phyloP scores from a whole-genome alignment of 345 rosid species.

The Eucalyptus erythrocorys region DNA sequence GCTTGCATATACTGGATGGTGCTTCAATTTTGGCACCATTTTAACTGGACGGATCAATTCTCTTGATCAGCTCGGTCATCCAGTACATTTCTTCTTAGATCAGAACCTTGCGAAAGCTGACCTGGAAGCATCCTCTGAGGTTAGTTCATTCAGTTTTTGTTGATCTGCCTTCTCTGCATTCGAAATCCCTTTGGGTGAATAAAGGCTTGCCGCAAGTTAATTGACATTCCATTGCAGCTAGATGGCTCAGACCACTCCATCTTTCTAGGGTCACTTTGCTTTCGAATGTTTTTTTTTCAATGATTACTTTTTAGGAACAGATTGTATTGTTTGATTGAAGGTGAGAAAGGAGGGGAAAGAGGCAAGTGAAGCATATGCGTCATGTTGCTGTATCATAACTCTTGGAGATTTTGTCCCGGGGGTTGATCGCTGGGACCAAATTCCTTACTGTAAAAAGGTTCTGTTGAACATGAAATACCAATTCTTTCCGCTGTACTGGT shows the following conservation, averaged over 20 bases:
- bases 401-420: not conserved
- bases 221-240: not conserved
- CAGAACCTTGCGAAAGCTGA: not conserved
- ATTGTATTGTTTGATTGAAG: not conserved
- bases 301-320: not conserved
- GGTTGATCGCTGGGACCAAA: not conserved
- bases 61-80: not conserved
- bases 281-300: not conserved
- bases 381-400: not conserved
- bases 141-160: not conserved
- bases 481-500: not conserved
- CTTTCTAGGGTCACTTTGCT: not conserved
- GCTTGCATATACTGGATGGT: constrained; percentile 49
- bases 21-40: constrained; percentile 48
- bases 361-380: not conserved
- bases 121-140: not conserved
- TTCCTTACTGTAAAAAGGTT: not conserved
- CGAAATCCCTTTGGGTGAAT: not conserved
- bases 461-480: not conserved
- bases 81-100: not conserved
- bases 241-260: not conserved
- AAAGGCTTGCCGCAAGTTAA: not conserved
- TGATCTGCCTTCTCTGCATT: not conserved
- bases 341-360: not conserved
- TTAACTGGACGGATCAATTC: not conserved